Evolutionary conservation across 352 stramenopile genomes (phyloP).

Genomic region (Elongisporangium senticosum): DNA sequence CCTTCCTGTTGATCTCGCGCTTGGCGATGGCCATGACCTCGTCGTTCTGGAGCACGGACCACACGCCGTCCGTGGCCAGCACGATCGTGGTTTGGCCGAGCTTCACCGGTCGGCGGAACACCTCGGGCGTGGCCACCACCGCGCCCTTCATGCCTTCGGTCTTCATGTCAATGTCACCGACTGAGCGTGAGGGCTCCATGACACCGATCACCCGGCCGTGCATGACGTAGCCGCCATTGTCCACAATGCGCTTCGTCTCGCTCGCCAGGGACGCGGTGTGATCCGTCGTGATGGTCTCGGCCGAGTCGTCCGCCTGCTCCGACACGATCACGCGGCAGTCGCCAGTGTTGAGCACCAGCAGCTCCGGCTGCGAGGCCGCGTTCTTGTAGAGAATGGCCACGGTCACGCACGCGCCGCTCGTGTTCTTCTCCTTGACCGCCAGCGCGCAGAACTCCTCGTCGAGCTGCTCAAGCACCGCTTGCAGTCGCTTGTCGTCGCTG

Average conservation of each 20-base stretch:
- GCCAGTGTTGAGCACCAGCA: conserved; percentile 63
- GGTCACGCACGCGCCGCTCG: conserved; percentile 62
- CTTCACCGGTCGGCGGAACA: conserved; percentile 37
- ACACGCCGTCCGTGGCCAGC: conserved; percentile 73
- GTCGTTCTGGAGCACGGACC: conserved; percentile 58
- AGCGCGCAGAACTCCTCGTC: conserved; percentile 36
- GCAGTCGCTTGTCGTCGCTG: conserved; percentile 3
- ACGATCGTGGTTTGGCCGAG: conserved; percentile 45
- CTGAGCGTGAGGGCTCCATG: conserved; percentile 75
- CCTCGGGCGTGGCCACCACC: conserved; percentile 69
- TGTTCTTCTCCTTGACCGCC: conserved; percentile 35
- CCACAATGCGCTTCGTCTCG: conserved; percentile 55
- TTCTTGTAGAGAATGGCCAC: conserved; percentile 53
- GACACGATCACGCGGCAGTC: conserved; percentile 58
- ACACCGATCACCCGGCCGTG: conserved; percentile 71
- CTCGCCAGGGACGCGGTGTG: conserved; percentile 59
- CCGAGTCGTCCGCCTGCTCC: conserved; percentile 10
- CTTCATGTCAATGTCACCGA: conserved; percentile 86
- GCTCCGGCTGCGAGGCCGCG: conserved; percentile 21
- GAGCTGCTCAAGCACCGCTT: conserved; percentile 34
- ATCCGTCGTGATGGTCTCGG: conserved; percentile 29
- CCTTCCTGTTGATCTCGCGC: conserved; percentile 16
- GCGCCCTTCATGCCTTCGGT: conserved; percentile 59
- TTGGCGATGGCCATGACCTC: conserved; percentile 45
- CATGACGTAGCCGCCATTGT: conserved; percentile 60